Evolutionary conservation across 495 filamentous ascomycete species (phyloP).

Genomic region (Penicillium coprophilum): DNA sequence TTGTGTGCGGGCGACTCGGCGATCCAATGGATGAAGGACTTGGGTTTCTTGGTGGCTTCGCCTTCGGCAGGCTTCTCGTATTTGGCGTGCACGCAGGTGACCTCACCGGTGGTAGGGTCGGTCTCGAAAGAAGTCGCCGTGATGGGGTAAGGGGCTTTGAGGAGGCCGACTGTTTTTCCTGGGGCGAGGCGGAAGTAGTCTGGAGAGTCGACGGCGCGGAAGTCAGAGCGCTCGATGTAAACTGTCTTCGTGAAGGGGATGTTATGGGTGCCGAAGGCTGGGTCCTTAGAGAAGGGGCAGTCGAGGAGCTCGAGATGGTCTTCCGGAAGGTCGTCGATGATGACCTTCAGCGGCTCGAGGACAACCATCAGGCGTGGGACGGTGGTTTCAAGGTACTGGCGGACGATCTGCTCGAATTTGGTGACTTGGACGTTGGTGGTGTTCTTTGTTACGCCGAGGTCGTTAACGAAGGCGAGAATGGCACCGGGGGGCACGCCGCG

Average conservation of each 20-base stretch:
- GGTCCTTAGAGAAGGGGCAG: constrained; percentile 64
- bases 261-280: constrained; percentile 46
- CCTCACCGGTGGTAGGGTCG: constrained; percentile 62
- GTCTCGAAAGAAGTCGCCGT: constrained; percentile 74
- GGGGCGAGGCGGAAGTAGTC: constrained; percentile 95
- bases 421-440: constrained; percentile 68
- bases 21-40: constrained; percentile 85
- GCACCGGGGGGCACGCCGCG: constrained; percentile 84
- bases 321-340: constrained; percentile 72
- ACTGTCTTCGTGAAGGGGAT: constrained; percentile 81
- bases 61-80: constrained; percentile 55
- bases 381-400: constrained; percentile 76
- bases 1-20: constrained; percentile 55
- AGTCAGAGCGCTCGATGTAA: constrained; percentile 92
- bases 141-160: constrained; percentile 81
- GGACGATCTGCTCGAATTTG: constrained; percentile 76
- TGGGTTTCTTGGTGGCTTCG: constrained; percentile 65
- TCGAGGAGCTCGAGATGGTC: constrained; percentile 61
- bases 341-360: constrained; percentile 66
- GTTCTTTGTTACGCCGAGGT: constrained; percentile 81
- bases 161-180: constrained; percentile 82
- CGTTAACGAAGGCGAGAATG: constrained; percentile 82
- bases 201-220: constrained; percentile 77
- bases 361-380: constrained; percentile 85
- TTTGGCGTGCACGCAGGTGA: constrained; percentile 49